Evolutionary conservation across 1,139 yeast species (phyloP), one percentile per base, ranked within the genome.

Genomic region (Yamadazyma atmosphaerica): DNA sequence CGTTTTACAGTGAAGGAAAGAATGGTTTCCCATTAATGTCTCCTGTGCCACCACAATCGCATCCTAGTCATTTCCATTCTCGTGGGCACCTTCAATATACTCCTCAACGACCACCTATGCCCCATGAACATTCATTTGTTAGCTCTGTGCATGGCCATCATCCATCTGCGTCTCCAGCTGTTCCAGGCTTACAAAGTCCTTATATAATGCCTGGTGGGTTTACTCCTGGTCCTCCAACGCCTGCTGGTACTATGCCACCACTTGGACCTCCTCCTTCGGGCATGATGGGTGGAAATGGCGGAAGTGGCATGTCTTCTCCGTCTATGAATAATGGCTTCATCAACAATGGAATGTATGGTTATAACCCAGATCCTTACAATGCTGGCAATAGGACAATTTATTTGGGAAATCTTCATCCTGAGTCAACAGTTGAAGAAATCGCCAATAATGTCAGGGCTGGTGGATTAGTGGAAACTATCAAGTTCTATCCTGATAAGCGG

Each of bases 391-490:
- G 77, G 40, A 65, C 77, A 1, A 66, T 72, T 21, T 72, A 65
- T 45, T 55, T 72, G 39, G 76, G 76, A 5, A 68, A 70, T 42
- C 60, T 72, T 31, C 77, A 71, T 46, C 70, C 72, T 8, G 61
- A 60, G 38, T 63, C 77, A 4, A 64, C 75, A 2, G 56, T 70
- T n/a, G 77, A 72, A 47, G 77, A 72, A 44, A 70, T 72, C 37
- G 76, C 77, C 23, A 72, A 72, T 42, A 72, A 72, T 44, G 73
- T 72, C 16, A 57, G 77, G 37, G 75, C 76, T 5, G 77, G 77
- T 4, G 77, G 77, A 1, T 55, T 72, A 37, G 73, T 72, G 3
- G 77, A 71, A 45, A 52, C 58, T 3, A 68, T 72, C 34, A 67
- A 60, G 26, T 58, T 52, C 47, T 63, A 58, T 43, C 68, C 67